phyloP scores from a whole-genome alignment of 2,329 filamentous ascomycete species.

The Monosporascus ibericus region DNA sequence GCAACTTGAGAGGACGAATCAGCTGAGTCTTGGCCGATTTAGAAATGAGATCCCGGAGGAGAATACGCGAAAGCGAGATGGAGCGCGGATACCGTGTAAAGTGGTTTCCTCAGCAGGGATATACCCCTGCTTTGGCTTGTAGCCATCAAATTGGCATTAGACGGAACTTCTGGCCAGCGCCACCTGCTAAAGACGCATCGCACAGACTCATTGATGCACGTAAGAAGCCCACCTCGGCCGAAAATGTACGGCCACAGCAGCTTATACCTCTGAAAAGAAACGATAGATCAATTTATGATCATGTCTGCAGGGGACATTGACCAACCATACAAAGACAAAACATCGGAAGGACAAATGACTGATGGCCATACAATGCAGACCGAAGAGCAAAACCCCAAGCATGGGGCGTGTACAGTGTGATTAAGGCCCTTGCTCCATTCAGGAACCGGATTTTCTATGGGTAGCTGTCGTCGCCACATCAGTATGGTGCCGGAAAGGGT shows the following conservation, averaged over 20 bases:
- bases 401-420: too few species aligned
- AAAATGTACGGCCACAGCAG: neutral
- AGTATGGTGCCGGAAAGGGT: neutral
- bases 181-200: too few species aligned
- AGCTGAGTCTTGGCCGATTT: conserved; percentile 16
- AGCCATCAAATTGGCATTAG: neutral
- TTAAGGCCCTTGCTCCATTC: conserved; percentile 8
- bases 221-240: neutral
- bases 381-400: too few species aligned
- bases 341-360: too few species aligned
- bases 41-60: conserved; percentile 14
- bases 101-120: conserved; percentile 21
- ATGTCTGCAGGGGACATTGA: neutral
- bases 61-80: conserved; percentile 24
- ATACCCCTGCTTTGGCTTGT: neutral
- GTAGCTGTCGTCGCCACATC: neutral
- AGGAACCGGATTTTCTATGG: conserved; percentile 11
- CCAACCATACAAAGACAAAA: too few species aligned
- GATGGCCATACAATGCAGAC: too few species aligned
- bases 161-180: too few species aligned
- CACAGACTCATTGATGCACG: neutral
- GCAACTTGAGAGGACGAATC: conserved; percentile 23
- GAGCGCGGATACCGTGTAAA: conserved; percentile 32
- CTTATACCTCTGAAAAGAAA: neutral
- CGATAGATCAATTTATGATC: neutral